Evolutionary conservation across 306 rosid genomes (phyloP), one percentile per base, ranked within the genome.

Genomic region (Carpinus fangiana): DNA sequence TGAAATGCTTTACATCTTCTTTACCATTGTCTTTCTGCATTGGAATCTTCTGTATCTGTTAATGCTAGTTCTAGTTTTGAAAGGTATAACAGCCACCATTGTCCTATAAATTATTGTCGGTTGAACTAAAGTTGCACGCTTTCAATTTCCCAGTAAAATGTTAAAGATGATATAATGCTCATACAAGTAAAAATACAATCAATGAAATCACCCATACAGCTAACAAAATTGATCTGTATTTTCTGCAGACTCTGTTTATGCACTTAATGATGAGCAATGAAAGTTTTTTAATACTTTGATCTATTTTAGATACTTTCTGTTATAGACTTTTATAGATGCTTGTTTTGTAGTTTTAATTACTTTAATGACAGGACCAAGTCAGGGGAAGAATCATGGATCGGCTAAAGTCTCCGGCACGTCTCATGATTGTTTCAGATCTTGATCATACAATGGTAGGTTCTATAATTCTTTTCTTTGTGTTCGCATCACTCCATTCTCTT

Each of bases 401-500:
- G 76, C 87, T 95, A 3, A 76, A 75, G 59, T 71, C 85, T 79
- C 76, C 94, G 8, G 86, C 98, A 0, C 91, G 93, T 47, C 89
- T 95, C 73, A 91, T 95, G 99, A 86, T 95, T 80, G 99, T 95
- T 74, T 95, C 99, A 18, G 99, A 95, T 93, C 99, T 95, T 74
- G 99, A 95, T 86, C 96, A 95, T 73, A 95, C 99, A 1, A 93
- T 95, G 99, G 99, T 93, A 54, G 73, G 88, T 80, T 76, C 73
- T 71, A 18, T 38, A 51, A 13, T 66, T 62, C 12, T 56, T 26
- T 34, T 52, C 16, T 82, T 77, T 28, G 55, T 34, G 28, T 16
- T 60, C 26, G 5, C 71, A 36, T 18, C 36, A 12, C 34, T 75
- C 41, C 45, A 21, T 65, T 70, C 26, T 70, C 57, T 74, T 76